phyloP scores from a whole-genome alignment of 345 rosid species.

The Dimocarpus longan region DNA sequence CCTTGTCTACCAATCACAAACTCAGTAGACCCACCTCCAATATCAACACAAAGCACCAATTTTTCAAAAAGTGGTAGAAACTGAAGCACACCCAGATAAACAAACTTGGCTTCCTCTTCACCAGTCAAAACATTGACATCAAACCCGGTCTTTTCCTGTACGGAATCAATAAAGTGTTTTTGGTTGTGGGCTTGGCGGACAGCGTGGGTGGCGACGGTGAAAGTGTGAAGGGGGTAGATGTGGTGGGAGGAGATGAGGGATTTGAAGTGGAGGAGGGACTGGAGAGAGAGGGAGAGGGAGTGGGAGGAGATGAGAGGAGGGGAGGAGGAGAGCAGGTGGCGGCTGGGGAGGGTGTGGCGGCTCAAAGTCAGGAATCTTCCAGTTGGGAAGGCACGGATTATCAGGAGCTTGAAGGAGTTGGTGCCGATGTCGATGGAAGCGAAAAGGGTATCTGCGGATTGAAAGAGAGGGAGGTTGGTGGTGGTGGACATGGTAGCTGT shows the following conservation, averaged over 20 bases:
- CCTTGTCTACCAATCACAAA: constrained; percentile 60
- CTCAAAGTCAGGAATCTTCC: constrained; percentile 54
- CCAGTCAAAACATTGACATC: constrained; percentile 51
- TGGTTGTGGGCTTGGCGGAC: constrained; percentile 53
- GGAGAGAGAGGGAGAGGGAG: constrained; percentile 46
- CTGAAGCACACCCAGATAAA: constrained; percentile 66
- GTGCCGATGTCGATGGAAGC: constrained; percentile 78
- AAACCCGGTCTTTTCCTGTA: constrained; percentile 42
- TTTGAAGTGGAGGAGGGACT: constrained; percentile 44
- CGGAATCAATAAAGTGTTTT: constrained; percentile 36
- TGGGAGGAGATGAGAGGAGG: constrained; percentile 33
- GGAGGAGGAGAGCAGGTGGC: constrained; percentile 39
- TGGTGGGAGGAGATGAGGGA: constrained; percentile 39
- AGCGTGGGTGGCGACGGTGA: constrained; percentile 73
- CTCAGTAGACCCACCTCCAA: constrained; percentile 83
- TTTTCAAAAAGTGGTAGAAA: constrained; percentile 58
- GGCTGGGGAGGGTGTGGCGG: constrained; percentile 51
- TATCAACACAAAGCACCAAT: constrained; percentile 53
- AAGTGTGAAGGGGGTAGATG: constrained; percentile 31
- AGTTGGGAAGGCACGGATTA: constrained; percentile 52
- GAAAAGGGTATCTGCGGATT: constrained; percentile 36
- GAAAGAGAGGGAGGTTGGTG: constrained; percentile 19
- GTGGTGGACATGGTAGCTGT: not conserved
- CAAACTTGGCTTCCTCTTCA: constrained; percentile 63
- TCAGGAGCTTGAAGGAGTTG: constrained; percentile 67